phyloP scores from a whole-genome alignment of 2,329 filamentous ascomycete species.

The Ophiostoma sp. region DNA sequence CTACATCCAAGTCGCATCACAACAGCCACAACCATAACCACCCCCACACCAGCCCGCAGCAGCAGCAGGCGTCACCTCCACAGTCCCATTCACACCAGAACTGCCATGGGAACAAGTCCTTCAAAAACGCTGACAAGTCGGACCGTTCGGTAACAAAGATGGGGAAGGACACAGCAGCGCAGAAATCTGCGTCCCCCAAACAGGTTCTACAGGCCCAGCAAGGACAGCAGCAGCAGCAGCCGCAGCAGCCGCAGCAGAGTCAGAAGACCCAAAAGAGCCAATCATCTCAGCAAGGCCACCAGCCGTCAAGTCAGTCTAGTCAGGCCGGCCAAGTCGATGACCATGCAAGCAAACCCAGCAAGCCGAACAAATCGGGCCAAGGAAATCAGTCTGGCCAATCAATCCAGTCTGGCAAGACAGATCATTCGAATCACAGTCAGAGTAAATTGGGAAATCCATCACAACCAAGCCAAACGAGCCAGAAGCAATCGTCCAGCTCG shows the following conservation, averaged over 20 bases:
- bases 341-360: not conserved
- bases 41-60: slow-evolving; percentile 12
- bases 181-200: slow-evolving; percentile 40
- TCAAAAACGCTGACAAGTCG: slow-evolving; percentile 53
- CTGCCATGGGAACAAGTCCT: slow-evolving; percentile 61
- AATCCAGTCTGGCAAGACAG: not conserved
- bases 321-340: not conserved
- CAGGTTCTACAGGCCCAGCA: slow-evolving; percentile 18
- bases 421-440: not conserved
- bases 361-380: slow-evolving; percentile 5
- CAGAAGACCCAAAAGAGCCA: slow-evolving; percentile 17
- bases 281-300: not conserved
- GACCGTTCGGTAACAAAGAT: slow-evolving; percentile 57
- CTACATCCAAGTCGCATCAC: slow-evolving; percentile 55
- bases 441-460: not conserved
- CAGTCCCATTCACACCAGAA: slow-evolving; percentile 32
- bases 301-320: not conserved
- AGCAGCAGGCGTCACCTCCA: slow-evolving; percentile 19
- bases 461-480: not conserved
- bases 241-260: slow-evolving; percentile 12
- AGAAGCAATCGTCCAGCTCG: slow-evolving; percentile 3
- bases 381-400: not conserved
- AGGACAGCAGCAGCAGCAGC: not conserved
- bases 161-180: slow-evolving; percentile 45
- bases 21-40: slow-evolving; percentile 12